phyloP scores from a whole-genome alignment of 208 protist species.

The Blechomonas ayalai region DNA sequence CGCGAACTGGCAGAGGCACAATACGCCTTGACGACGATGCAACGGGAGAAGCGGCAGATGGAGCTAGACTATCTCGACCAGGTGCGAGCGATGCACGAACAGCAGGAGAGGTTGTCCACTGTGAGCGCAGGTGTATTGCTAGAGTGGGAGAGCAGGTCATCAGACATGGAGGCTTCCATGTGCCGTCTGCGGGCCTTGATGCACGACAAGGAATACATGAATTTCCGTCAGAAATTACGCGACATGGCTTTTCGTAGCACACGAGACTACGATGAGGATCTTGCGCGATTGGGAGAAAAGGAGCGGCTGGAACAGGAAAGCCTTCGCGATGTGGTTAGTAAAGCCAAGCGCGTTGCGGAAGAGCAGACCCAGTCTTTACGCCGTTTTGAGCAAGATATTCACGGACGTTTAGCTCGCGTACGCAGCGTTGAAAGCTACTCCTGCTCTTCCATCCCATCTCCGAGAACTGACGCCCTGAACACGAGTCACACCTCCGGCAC shows the following conservation, averaged over 20 bases:
- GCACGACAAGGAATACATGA: constrained; percentile 67
- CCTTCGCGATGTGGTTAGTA: constrained; percentile 44
- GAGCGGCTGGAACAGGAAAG: constrained; percentile 34
- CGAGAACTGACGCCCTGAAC: too few species aligned
- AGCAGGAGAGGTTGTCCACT: constrained; percentile 50
- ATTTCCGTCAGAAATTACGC: constrained; percentile 47
- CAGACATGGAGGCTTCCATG: constrained; percentile 38
- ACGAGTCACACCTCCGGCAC: too few species aligned
- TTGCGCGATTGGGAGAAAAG: constrained; percentile 61
- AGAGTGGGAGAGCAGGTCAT: constrained; percentile 62
- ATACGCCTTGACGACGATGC: constrained; percentile 15
- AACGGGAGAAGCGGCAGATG: constrained; percentile 29
- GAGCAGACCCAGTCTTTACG: constrained; percentile 41
- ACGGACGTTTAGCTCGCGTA: too few species aligned
- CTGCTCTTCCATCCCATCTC: too few species aligned
- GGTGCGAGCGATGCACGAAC: constrained; percentile 38
- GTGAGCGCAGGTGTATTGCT: constrained; percentile 44
- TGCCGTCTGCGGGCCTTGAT: constrained; percentile 46
- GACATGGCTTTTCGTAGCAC: constrained; percentile 42
- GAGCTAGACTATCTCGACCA: constrained; percentile 59
- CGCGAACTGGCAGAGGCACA: constrained; percentile 34
- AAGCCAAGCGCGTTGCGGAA: constrained; percentile 26
- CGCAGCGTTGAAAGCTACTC: too few species aligned
- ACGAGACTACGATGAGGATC: constrained; percentile 44
- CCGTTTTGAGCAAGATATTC: constrained; percentile 30